These are phyloP conservation scores for Paraurostyla sp. DNA, from an alignment of 73 alveolate species.

Conservation along the genomic window DNA sequence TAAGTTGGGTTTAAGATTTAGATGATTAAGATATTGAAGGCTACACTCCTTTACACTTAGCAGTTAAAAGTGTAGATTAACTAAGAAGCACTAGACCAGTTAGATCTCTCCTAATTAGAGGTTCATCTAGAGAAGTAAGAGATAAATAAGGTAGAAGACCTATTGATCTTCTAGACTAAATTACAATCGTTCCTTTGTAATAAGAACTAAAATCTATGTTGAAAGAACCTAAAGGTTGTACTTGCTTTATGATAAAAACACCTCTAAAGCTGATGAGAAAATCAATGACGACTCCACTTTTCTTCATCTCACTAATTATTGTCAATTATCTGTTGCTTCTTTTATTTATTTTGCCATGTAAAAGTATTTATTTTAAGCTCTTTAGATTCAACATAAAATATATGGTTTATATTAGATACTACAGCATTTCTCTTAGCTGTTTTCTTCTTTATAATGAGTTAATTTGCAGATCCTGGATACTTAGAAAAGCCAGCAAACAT, in stretches of 20 bases:
- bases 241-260: slow-evolving; percentile 67
- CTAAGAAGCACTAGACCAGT: slow-evolving; percentile 73
- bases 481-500: slow-evolving; percentile 24
- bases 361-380: not conserved
- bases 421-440: not conserved
- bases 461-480: slow-evolving; percentile 74
- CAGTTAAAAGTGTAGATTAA: slow-evolving; percentile 74
- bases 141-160: slow-evolving; percentile 77
- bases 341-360: slow-evolving; percentile 65
- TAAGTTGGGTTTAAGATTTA: slow-evolving; percentile 84
- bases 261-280: slow-evolving; percentile 67
- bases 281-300: slow-evolving; percentile 45
- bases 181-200: slow-evolving; percentile 8
- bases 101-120: slow-evolving; percentile 81
- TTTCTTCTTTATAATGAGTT: slow-evolving; percentile 51
- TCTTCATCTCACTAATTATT: slow-evolving; percentile 39
- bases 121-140: slow-evolving; percentile 76
- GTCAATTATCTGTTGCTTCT: slow-evolving; percentile 16
- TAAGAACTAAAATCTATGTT: slow-evolving; percentile 56
- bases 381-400: not conserved
- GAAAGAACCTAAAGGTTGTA: slow-evolving; percentile 44
- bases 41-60: slow-evolving; percentile 91
- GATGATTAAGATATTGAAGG: slow-evolving; percentile 85
- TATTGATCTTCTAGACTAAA: slow-evolving; percentile 75
- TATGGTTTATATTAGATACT: not conserved